Base-by-base conservation (phyloP, 208 protist species). In the Strigomonas culicis region DNA sequence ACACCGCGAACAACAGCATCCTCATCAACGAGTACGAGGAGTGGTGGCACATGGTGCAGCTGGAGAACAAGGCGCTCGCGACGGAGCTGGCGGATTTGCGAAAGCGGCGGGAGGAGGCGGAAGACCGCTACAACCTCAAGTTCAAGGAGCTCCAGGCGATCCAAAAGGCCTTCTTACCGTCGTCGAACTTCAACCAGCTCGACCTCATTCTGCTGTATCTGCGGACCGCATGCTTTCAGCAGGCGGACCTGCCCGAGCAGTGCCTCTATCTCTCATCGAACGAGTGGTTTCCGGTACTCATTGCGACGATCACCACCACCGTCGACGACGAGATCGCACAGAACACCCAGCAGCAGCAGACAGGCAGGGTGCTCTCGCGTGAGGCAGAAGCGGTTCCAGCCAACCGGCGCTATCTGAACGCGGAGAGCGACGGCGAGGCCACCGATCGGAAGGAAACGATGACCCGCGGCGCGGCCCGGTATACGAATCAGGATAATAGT, bases 261-360 rank as follows among this genome's bases (percentile, higher is more conserved):
- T 70, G 75, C n/a, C 59, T 79, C 50, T 79, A 80, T 30, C 62
- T 92, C 4, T 66, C 74, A 68, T 63, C 62, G 8, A 50, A 56
- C 11, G 86, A 91, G 62, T 94, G 88, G 85, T 72, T 92, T n/a
- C 70, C 80, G 2, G 66, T 84, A 62, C 59, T 89, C 2, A 51
- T 66, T 67, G 19, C 83, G 75, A 22, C 59, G 90, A 24, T 78
- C 76, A 72, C 85, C 79, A 39, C 76, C 71, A 4, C 81, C 81
- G 27, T 50, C 50, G 19, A 17, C 17, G 19, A 43, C 2, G n/a
- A 59, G 30, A 4, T 31, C 4, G 19, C 34, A 59, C 8, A 41
- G 30, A 17, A 43, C 6, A 17, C 4, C 4, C 53, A 56, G 17
- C 27, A 34, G 50, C 27, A 31, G 27, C 22, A 56, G n/a, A n/a